phyloP scores from a whole-genome alignment of 306 rosid genomes.

The Ochetophila trinervis region DNA sequence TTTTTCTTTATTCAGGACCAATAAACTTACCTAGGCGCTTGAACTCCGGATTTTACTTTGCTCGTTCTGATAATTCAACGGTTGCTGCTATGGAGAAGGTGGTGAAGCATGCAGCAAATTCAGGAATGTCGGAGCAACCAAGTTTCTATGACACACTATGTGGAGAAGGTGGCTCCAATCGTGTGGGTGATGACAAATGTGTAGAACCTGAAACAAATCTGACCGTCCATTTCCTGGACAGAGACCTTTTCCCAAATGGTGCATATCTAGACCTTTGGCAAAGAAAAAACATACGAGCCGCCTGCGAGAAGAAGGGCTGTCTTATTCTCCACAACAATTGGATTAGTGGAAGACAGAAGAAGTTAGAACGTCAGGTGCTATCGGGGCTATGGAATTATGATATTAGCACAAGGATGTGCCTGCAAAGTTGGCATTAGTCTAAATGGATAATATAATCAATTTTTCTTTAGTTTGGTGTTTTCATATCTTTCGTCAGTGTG shows the following conservation, averaged over 20 bases:
- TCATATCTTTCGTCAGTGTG: conserved; percentile 28
- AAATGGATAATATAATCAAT: conserved; percentile 19
- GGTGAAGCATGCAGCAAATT: conserved; percentile 80
- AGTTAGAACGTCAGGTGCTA: conserved; percentile 71
- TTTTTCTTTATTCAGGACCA: conserved; percentile 45
- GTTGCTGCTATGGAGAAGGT: conserved; percentile 83
- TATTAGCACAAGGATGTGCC: conserved; percentile 72
- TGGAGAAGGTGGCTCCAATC: conserved; percentile 69
- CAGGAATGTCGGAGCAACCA: conserved; percentile 90
- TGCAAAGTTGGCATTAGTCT: conserved; percentile 29
- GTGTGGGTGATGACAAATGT: conserved; percentile 50
- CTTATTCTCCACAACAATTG: conserved; percentile 79
- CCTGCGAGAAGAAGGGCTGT: conserved; percentile 63
- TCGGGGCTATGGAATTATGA: conserved; percentile 94
- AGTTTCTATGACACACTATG: conserved; percentile 91
- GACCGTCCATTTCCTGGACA: conserved; percentile 72
- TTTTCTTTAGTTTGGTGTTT: conserved; percentile 32
- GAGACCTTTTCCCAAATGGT: conserved; percentile 88
- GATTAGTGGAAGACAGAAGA: conserved; percentile 87
- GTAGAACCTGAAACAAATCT: conserved; percentile 79
- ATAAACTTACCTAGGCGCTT: conserved; percentile 88
- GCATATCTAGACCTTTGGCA: conserved; percentile 78
- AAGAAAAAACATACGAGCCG: conserved; percentile 43
- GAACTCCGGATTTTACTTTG: conserved; percentile 96
- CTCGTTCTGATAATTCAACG: conserved; percentile 64